Conservation (phyloP, 2,329 filamentous ascomycete genomes). For the Rhynchosporium agropyri region DNA sequence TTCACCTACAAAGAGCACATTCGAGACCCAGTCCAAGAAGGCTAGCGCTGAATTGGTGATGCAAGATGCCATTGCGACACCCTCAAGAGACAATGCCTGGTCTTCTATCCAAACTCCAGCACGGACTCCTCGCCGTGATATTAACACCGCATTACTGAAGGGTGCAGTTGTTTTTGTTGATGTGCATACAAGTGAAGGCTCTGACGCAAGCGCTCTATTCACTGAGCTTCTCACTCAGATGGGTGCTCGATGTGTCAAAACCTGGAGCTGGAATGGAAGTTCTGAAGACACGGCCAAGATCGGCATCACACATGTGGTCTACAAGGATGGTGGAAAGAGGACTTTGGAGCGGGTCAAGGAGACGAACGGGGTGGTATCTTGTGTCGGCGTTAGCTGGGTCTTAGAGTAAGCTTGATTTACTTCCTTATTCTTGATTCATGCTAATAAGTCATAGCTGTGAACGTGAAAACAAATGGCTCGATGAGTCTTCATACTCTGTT, state of each 20-base stretch:
- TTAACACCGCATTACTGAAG: conserved; percentile 58
- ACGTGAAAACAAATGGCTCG: conserved; percentile 74
- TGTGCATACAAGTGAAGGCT: conserved; percentile 79
- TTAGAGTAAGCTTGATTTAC: conserved; percentile 67
- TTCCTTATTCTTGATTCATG: conserved; percentile 30
- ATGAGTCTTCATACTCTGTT: conserved; percentile 70
- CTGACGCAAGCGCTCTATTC: conserved; percentile 80
- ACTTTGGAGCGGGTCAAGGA: conserved; percentile 81
- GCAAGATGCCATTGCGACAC: conserved; percentile 32
- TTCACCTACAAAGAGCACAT: conserved; percentile 51
- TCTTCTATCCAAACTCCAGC: conserved; percentile 58
- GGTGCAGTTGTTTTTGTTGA: conserved; percentile 83
- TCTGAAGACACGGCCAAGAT: conserved; percentile 52
- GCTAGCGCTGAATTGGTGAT: conserved; percentile 24
- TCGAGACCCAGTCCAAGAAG: conserved; percentile 14
- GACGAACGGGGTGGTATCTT: conserved; percentile 74
- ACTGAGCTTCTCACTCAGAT: conserved; percentile 77
- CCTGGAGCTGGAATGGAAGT: conserved; percentile 68
- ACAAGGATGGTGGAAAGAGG: conserved; percentile 80
- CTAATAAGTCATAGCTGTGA: conserved; percentile 62
- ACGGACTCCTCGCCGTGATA: conserved; percentile 57
- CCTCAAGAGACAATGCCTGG: conserved; percentile 54
- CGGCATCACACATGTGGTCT: conserved; percentile 86
- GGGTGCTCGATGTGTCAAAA: conserved; percentile 77
- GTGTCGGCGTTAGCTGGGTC: conserved; percentile 87